Evolutionary conservation across 2,329 filamentous ascomycete species (phyloP).

Genomic region (Aschersonia sp.): DNA sequence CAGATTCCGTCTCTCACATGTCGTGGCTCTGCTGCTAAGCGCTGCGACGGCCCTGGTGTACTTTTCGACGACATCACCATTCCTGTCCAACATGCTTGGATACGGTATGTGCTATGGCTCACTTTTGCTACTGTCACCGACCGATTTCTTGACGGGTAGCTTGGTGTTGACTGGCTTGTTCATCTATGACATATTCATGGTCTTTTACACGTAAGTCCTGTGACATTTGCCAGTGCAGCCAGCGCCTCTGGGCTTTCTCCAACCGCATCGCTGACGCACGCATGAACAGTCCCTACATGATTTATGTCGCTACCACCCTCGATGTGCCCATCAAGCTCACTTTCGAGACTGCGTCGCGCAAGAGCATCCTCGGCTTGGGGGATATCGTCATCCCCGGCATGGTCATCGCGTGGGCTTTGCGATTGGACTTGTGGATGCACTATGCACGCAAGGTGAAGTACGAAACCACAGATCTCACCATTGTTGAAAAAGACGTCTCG

Average conservation of each 20-base stretch:
- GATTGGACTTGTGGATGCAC: slow-evolving; percentile 81
- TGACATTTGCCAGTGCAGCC: no score
- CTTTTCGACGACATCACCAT: slow-evolving; percentile 43
- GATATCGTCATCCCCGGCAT: slow-evolving; percentile 90
- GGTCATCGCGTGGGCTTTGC: slow-evolving; percentile 71
- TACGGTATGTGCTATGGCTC: slow-evolving; percentile 77
- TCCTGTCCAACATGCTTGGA: slow-evolving; percentile 73
- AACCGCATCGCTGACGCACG: background rate
- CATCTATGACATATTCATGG: slow-evolving; percentile 89
- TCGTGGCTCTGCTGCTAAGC: slow-evolving; percentile 40
- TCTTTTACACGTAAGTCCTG: slow-evolving; percentile 59
- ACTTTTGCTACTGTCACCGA: slow-evolving; percentile 74
- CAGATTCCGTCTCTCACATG: slow-evolving; percentile 39
- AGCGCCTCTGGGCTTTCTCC: no score
- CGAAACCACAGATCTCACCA: slow-evolving; percentile 18
- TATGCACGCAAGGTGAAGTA: slow-evolving; percentile 55
- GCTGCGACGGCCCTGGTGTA: slow-evolving; percentile 44
- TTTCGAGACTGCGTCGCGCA: slow-evolving; percentile 52
- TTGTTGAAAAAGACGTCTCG: slow-evolving; percentile 16
- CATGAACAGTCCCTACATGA: slow-evolving; percentile 54
- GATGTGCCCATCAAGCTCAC: slow-evolving; percentile 90
- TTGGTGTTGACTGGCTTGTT: slow-evolving; percentile 69
- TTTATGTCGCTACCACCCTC: slow-evolving; percentile 74
- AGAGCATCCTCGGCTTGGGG: slow-evolving; percentile 80
- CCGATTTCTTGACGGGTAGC: slow-evolving; percentile 70